Evolutionary conservation across 176 grass and related monocot species (phyloP), one percentile per base, ranked within the genome.

Genomic region (Oryza glaberrima): DNA sequence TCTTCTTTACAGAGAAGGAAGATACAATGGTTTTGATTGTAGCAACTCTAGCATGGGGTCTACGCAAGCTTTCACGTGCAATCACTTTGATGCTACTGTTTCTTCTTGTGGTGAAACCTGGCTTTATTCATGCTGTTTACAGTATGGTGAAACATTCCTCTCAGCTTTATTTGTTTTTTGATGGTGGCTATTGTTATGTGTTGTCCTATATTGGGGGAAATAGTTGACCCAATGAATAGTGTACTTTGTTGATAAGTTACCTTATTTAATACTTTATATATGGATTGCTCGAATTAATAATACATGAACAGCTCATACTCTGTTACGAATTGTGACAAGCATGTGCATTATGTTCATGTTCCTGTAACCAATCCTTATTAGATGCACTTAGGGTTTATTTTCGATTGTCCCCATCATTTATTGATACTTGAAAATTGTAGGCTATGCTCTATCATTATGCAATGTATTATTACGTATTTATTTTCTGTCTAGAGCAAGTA

Each of bases 111-210:
- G 93, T 98, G 72, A 95, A 95, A 90, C 91, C 85, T 89, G 96
- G 96, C 80, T 95, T 95, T 81, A 91, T 98, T 92, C 91, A 95
- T 94, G 96, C 92, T 85, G 87, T 90, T 87, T 98, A 98, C 73
- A 93, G 96, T 98, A 95, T 84, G 93, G 80, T 93, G 93, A 90
- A 95, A 93, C 84, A 78, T 90, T 84, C 82, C 80, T 89, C 78
- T 78, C 9, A 73, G 82, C 69, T 86, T 23, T 73, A n/a, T 84
- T 81, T 82, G 28, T 6, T 52, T 52, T 52, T 52, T 52, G 12
- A 52, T 52, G 67, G 43, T 76, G n/a, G 5, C 52, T 58, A 11
- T 66, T 83, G 48, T 74, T 80, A 74, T 45, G n/a, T 70, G 35
- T 73, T 73, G 41, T 78, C 80, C 32, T 67, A 48, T 74, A 52